Percentiles rank a stretch among this genome's conserved stretches.
Conservation (phyloP, 2,329 filamentous ascomycete genomes). For the Chalaropsis ovoidea region DNA sequence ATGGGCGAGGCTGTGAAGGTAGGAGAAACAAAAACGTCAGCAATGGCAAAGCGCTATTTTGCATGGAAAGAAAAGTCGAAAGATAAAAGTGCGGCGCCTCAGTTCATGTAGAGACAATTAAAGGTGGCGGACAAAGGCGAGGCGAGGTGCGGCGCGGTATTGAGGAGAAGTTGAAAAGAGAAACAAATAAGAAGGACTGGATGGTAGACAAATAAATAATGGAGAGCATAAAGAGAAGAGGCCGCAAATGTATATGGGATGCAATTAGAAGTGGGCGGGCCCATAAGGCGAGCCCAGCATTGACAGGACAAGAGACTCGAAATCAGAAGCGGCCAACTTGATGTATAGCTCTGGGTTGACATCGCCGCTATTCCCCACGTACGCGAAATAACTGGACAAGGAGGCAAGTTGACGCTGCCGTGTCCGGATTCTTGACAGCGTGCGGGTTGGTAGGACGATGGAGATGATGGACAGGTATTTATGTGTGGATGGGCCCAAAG, state of each 20-base stretch:
- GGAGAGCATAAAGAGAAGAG: not conserved
- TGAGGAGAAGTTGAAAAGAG: not conserved
- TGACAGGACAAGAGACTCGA: not conserved
- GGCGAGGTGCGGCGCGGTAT: not conserved
- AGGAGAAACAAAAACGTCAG: constrained; percentile 18
- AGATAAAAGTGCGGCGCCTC: not conserved
- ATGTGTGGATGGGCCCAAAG: not conserved
- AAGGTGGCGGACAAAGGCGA: not conserved
- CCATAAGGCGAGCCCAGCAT: constrained; percentile 6
- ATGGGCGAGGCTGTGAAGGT: constrained; percentile 15
- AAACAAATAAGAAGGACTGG: not conserved
- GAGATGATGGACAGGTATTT: not conserved
- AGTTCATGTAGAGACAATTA: not conserved
- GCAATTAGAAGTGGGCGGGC: constrained; percentile 3
- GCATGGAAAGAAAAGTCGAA: not conserved
- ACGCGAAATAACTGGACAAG: not conserved
- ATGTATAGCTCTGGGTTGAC: not conserved
- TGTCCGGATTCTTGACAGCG: not conserved
- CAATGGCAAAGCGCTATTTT: not conserved
- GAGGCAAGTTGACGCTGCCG: not conserved
- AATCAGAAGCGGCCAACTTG: not conserved
- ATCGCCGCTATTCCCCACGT: not conserved
- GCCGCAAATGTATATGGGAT: not conserved
- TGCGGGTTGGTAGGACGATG: not conserved
- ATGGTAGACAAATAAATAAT: not conserved